Conservation (phyloP, 139 green algal species). For the Coccomyxa sp. region DNA sequence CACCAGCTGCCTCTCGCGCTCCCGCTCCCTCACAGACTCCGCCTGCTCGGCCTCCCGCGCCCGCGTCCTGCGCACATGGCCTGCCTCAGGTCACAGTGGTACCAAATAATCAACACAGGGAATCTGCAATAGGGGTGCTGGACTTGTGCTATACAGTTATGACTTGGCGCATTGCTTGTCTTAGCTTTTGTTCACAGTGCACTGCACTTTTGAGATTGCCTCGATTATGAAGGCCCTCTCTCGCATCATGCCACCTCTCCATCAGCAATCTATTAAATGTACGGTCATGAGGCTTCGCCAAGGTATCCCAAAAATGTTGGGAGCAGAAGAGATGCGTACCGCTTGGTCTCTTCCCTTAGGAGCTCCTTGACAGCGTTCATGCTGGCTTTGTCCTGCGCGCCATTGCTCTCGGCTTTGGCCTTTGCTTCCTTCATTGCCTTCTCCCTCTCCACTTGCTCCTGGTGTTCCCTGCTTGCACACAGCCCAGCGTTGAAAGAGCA, state of each 20-base stretch:
- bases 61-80: conserved; percentile 1
- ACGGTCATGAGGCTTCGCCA: not conserved
- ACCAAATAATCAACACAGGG: no score
- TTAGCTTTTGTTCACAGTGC: not conserved
- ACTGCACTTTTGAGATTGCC: not conserved
- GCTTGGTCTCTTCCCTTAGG: not conserved
- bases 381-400: not conserved
- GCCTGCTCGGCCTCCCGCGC: not conserved
- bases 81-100: no score
- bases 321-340: not conserved
- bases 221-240: not conserved
- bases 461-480: not conserved
- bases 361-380: not conserved
- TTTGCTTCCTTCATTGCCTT: not conserved
- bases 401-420: conserved; percentile 15
- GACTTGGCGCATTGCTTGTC: not conserved
- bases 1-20: no score
- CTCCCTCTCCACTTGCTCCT: conserved; percentile 28
- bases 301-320: not conserved
- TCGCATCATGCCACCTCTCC: not conserved
- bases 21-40: not conserved
- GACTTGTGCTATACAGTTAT: no score
- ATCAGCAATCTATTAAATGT: not conserved
- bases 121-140: no score
- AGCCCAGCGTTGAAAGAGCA: no score